Evolutionary conservation across 495 filamentous ascomycete species (phyloP).

Genomic region (Hypomontagnella submonticulosa): DNA sequence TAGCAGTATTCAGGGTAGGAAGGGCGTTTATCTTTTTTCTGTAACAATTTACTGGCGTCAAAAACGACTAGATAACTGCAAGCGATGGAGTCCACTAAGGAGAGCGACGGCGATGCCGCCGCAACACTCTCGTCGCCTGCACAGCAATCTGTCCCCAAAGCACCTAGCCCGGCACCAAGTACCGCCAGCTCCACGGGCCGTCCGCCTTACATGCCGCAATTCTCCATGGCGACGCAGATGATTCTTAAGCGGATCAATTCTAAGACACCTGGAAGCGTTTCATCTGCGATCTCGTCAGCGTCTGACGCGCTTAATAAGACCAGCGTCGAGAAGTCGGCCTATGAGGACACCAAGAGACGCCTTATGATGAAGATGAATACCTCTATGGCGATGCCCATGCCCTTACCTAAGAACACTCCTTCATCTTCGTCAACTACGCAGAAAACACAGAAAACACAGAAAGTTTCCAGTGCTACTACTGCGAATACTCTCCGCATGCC

Average conservation of each 20-base stretch:
- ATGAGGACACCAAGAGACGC: constrained; percentile 60
- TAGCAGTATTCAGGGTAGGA: too few species aligned
- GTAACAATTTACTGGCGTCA: neutral
- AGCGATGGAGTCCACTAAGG: constrained; percentile 21
- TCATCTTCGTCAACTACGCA: neutral
- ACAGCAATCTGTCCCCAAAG: constrained; percentile 14
- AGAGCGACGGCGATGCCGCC: constrained; percentile 14
- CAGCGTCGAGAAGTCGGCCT: constrained; percentile 52
- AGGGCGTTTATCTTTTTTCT: neutral
- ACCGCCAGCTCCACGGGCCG: constrained; percentile 41
- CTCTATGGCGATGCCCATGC: constrained; percentile 59
- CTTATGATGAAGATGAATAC: constrained; percentile 63
- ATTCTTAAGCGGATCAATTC: constrained; percentile 65
- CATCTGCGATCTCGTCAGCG: constrained; percentile 50
- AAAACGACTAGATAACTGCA: neutral
- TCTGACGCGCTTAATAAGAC: constrained; percentile 44
- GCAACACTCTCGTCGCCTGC: neutral
- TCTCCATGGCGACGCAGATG: constrained; percentile 66
- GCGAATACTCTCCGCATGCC: constrained; percentile 34
- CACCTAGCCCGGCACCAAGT: constrained; percentile 37
- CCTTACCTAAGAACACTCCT: constrained; percentile 38
- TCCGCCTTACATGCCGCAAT: constrained; percentile 61
- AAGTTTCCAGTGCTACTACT: too few species aligned
- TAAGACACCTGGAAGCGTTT: constrained; percentile 49
- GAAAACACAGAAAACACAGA: too few species aligned